A percentile compares a stretch with the other conserved stretches of the same genome.
These are phyloP conservation scores for Coleophoma cylindrospora DNA, from an alignment of 2,329 filamentous ascomycete species.

Conservation along the genomic window DNA sequence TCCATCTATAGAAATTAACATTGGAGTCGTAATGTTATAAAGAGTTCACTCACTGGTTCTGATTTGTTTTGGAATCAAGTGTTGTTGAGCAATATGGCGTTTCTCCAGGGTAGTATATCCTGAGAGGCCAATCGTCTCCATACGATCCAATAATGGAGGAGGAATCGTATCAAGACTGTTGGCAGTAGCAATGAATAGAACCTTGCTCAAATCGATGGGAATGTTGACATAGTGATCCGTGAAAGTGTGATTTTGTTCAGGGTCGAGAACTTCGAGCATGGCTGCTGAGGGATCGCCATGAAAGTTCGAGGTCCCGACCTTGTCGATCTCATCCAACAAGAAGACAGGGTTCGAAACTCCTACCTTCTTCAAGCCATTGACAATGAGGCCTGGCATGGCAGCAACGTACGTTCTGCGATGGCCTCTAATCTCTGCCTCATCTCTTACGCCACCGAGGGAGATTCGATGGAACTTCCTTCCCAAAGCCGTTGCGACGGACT, in stretches of 20 bases:
- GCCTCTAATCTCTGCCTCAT: conserved; percentile 94
- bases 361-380: conserved; percentile 91
- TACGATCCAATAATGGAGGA: conserved; percentile 86
- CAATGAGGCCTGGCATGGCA: conserved; percentile 95
- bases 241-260: conserved; percentile 94
- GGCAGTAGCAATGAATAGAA: conserved; percentile 95
- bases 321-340: conserved; percentile 96
- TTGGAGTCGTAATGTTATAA: background rate
- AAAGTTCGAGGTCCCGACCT: conserved; percentile 80
- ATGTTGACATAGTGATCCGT: conserved; percentile 95
- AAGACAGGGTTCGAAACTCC: conserved; percentile 95
- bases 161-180: conserved; percentile 95
- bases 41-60: conserved; percentile 51
- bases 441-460: conserved; percentile 88
- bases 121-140: conserved; percentile 91
- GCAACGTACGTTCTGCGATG: conserved; percentile 95
- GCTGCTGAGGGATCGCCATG: conserved; percentile 95
- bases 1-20: conserved; percentile 48
- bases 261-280: conserved; percentile 96
- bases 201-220: conserved; percentile 91
- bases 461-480: conserved; percentile 96
- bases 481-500: conserved; percentile 85
- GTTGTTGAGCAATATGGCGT: conserved; percentile 85
- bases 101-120: conserved; percentile 98
- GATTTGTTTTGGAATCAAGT: conserved; percentile 96